Base-by-base conservation (phyloP, 2,329 filamentous ascomycete species). In the Coleophoma eucalyptorum region DNA sequence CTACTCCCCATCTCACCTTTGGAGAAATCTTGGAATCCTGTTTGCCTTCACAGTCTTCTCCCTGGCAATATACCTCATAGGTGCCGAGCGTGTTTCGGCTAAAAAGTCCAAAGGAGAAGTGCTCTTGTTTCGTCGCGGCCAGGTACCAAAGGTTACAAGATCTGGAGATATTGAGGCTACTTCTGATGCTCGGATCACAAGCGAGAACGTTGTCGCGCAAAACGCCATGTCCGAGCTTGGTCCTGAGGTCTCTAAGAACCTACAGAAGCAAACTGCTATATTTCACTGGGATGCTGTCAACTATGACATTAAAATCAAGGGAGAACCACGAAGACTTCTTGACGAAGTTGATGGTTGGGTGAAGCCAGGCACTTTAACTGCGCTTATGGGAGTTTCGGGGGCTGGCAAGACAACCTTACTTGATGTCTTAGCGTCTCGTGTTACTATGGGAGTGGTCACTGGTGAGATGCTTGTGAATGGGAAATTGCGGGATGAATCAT, bases 331-430 rank as follows among this genome's bases (percentile, higher is more conserved):
- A 41, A 77, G 84, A 3, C 85, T 91, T 42, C 68, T 89, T 46
- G 80, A 88, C 55, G 73, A 87, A 53, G 82, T 88, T 8, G 80
- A 86, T 62, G 85, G 85, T 19, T 88, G 83, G 81, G 82, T 88
- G 52, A 86, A 87, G 65, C 84, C 84, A 16, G 84, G 85, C 48
- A 87, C 83, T 40, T 67, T 87, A 44, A 88, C 84, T 19, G 84
- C 83, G 21, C 72, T 87, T 1, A 87, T 87, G 58, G 59, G 61
- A 31, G 54, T 57, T 18, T 50, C 52, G 65, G 84, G 44, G 89
- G 90, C 90, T 15, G 90, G 90, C 47, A 95, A 95, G 69, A 95
- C 90, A 0, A 94, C 90, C 0, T 77, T 96, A 3, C 74, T 95
- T 6, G 90, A 95, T 66, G 87, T 90, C 2, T 77, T 96, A 32